Evolutionary conservation across 306 rosid genomes (phyloP).

Genomic region (Fagus crenata): DNA sequence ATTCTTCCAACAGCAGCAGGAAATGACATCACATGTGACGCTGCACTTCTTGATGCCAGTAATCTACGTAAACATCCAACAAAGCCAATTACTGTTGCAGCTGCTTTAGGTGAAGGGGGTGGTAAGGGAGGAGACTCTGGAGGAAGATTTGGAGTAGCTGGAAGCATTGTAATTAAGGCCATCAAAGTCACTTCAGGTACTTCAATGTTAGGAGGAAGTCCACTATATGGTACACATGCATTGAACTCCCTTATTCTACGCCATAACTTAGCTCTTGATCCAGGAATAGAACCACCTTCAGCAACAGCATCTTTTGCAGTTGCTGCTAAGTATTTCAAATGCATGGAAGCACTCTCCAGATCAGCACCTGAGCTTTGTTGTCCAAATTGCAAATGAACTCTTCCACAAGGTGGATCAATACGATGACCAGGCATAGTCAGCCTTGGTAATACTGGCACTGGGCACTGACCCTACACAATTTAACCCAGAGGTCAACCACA

Average conservation of each 20-base stretch:
- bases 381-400: constrained; percentile 76
- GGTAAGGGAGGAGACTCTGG: constrained; percentile 99
- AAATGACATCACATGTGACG: constrained; percentile 95
- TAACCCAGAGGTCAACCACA: constrained; percentile 41
- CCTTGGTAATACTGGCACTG: constrained; percentile 91
- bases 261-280: constrained; percentile 99
- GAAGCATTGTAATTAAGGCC: constrained; percentile 99
- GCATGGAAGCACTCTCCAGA: constrained; percentile 78
- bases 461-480: constrained; percentile 77
- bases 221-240: constrained; percentile 82
- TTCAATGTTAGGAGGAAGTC: constrained; percentile 82
- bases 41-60: constrained; percentile 86
- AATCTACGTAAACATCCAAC: constrained; percentile 88
- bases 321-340: constrained; percentile 90
- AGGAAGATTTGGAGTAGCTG: constrained; percentile 96
- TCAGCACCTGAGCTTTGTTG: constrained; percentile 58
- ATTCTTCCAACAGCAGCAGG: constrained; percentile 99
- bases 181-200: constrained; percentile 97
- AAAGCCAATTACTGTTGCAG: constrained; percentile 98
- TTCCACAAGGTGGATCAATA: constrained; percentile 96
- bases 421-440: constrained; percentile 99
- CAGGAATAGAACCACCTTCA: constrained; percentile 98
- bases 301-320: constrained; percentile 99
- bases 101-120: constrained; percentile 99
- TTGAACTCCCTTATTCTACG: constrained; percentile 99